A percentile compares a stretch with the other conserved stretches of the same genome.
Evolutionary conservation across 1,284 basidiomycete species (phyloP).

Genomic region (Thecaphora thlaspeos): DNA sequence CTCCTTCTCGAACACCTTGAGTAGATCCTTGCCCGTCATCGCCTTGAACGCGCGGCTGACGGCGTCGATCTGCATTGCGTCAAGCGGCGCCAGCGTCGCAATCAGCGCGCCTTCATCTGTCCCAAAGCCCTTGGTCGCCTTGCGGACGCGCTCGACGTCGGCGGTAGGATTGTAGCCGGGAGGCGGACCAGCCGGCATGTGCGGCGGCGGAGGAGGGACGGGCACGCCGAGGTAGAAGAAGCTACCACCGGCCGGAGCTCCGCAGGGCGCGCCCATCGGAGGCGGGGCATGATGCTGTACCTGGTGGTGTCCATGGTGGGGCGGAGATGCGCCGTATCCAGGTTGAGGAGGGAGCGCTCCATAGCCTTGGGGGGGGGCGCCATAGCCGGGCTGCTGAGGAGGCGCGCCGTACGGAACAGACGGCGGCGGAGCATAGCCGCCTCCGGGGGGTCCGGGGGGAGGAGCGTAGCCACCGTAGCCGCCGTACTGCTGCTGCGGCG

Average conservation of each 20-base stretch:
- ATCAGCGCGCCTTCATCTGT: constrained; percentile 49
- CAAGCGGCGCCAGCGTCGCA: constrained; percentile 38
- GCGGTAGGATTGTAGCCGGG: constrained; percentile 45
- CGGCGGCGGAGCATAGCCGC: background rate
- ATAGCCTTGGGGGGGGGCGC: background rate
- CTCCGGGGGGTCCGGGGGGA: constrained; percentile 7
- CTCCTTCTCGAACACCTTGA: constrained; percentile 52
- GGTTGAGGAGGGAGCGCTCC: constrained; percentile 13
- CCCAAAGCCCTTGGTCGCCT: constrained; percentile 56
- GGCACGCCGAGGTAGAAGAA: constrained; percentile 45
- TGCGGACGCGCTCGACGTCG: constrained; percentile 51
- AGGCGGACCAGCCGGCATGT: constrained; percentile 37
- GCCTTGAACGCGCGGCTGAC: constrained; percentile 48
- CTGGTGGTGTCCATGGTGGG: constrained; percentile 8
- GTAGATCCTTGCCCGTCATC: constrained; percentile 49
- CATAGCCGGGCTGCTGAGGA: constrained; percentile 9
- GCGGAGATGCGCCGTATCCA: constrained; percentile 23
- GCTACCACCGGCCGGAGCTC: constrained; percentile 2
- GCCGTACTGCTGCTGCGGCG: constrained; percentile 32
- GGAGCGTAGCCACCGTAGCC: constrained; percentile 28
- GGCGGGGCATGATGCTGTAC: constrained; percentile 24
- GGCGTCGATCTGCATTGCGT: constrained; percentile 49
- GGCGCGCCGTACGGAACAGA: constrained; percentile 1
- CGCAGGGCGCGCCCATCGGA: constrained; percentile 4
- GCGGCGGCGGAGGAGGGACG: constrained; percentile 48